Conservation (phyloP, 257 asterid genomes). For the Ophiorrhiza pumila region DNA sequence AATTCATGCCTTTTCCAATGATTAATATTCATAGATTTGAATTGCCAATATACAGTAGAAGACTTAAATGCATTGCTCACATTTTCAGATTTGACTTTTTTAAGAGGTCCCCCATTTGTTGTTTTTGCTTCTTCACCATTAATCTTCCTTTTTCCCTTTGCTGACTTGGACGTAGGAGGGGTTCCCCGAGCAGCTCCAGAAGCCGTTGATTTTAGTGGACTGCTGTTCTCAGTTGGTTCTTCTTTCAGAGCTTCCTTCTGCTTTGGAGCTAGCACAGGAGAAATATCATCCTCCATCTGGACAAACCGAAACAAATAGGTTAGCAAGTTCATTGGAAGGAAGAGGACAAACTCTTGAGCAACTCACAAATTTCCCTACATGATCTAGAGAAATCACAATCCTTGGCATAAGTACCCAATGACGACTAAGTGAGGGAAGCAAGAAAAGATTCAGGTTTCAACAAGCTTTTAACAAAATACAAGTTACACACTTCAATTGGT, state of each 20-base stretch:
- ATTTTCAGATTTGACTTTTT: slow-evolving; percentile 77
- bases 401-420: neutral
- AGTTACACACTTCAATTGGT: neutral
- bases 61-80: slow-evolving; percentile 34
- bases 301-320: slow-evolving; percentile 7
- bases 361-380: neutral
- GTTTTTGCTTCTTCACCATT: slow-evolving; percentile 70
- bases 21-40: too few relatives aligned
- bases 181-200: slow-evolving; percentile 62
- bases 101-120: slow-evolving; percentile 55
- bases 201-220: slow-evolving; percentile 57
- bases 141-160: slow-evolving; percentile 75
- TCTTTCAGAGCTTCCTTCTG: slow-evolving; percentile 75
- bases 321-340: neutral
- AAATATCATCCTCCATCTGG: slow-evolving; percentile 62
- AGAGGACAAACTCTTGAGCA: neutral
- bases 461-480: neutral
- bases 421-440: neutral
- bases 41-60: neutral
- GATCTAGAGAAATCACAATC: neutral
- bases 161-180: slow-evolving; percentile 60
- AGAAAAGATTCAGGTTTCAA: neutral
- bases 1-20: neutral
- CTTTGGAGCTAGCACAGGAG: slow-evolving; percentile 80
- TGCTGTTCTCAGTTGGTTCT: slow-evolving; percentile 65